phyloP scores from a whole-genome alignment of 2,329 filamentous ascomycete species.

The Stylonectria norvegica region DNA sequence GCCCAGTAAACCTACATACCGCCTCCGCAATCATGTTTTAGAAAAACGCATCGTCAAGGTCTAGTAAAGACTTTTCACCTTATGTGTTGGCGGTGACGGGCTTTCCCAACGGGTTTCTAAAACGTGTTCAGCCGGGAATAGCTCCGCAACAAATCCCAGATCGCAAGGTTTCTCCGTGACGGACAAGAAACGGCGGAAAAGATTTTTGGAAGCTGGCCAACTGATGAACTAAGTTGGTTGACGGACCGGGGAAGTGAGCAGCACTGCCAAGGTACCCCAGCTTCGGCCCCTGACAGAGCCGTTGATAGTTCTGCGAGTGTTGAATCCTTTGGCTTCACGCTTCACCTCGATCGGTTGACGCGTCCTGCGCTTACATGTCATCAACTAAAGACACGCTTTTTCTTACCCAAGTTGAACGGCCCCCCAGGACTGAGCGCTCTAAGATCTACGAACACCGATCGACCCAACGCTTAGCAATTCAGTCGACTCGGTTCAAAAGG shows the following conservation, averaged over 20 bases:
- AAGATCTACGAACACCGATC: too few species aligned
- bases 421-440: too few species aligned
- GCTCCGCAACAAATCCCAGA: not conserved
- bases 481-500: too few species aligned
- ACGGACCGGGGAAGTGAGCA: not conserved
- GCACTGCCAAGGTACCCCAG: not conserved
- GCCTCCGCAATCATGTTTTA: conserved; percentile 8
- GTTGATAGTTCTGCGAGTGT: too few species aligned
- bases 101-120: not conserved
- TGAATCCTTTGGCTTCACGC: too few species aligned
- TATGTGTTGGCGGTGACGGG: not conserved
- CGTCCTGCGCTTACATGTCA: too few species aligned
- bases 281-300: too few species aligned
- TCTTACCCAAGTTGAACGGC: too few species aligned
- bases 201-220: not conserved
- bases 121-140: not conserved
- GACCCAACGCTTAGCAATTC: too few species aligned
- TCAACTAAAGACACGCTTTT: too few species aligned
- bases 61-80: conserved; percentile 19
- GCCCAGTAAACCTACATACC: conserved; percentile 10
- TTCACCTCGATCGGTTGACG: too few species aligned
- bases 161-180: not conserved
- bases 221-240: not conserved
- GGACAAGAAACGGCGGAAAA: not conserved
- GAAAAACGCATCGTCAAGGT: conserved; percentile 12